phyloP scores from a whole-genome alignment of 228 moss, liverwort and hornwort species.

The Sphagnum magellanicum region DNA sequence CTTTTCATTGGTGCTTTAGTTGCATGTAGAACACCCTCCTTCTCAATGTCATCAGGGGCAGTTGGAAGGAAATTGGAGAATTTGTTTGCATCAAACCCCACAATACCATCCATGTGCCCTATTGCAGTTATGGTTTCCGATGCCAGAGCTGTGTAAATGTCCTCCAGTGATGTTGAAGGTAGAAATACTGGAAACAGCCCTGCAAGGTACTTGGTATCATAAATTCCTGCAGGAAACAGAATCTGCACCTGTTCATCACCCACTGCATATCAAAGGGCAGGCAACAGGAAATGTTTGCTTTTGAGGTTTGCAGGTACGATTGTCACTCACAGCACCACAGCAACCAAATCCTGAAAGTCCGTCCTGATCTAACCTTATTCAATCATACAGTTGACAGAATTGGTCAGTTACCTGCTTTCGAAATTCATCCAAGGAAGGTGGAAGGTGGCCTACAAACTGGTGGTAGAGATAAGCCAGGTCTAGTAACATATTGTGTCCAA shows the following conservation, averaged over 20 bases:
- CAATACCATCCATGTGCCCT: conserved; percentile 5
- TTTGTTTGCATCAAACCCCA: not conserved
- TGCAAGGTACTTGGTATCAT: conserved; percentile 60
- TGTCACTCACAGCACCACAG: not conserved
- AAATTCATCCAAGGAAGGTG: conserved; percentile 41
- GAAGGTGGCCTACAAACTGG: conserved; percentile 51
- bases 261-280: not conserved
- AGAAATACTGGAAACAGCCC: conserved; percentile 32
- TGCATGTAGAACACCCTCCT: conserved; percentile 8
- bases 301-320: not conserved
- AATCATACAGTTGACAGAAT: too few relatives aligned
- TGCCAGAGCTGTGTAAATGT: conserved; percentile 21
- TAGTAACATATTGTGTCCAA: conserved; percentile 56
- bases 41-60: not conserved
- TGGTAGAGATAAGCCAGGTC: conserved; percentile 48
- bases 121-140: conserved; percentile 8
- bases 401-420: conserved; percentile 35
- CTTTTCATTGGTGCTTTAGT: conserved; percentile 5
- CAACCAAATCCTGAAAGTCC: too few relatives aligned
- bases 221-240: conserved; percentile 46
- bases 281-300: not conserved
- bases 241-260: conserved; percentile 24
- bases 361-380: not conserved
- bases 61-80: not conserved
- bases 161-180: conserved; percentile 45